A percentile compares a stretch with the other conserved stretches of the same genome.
These are phyloP conservation scores for Dactylellina leptospora DNA, from an alignment of 2,329 filamentous ascomycete species.

Conservation along the genomic window DNA sequence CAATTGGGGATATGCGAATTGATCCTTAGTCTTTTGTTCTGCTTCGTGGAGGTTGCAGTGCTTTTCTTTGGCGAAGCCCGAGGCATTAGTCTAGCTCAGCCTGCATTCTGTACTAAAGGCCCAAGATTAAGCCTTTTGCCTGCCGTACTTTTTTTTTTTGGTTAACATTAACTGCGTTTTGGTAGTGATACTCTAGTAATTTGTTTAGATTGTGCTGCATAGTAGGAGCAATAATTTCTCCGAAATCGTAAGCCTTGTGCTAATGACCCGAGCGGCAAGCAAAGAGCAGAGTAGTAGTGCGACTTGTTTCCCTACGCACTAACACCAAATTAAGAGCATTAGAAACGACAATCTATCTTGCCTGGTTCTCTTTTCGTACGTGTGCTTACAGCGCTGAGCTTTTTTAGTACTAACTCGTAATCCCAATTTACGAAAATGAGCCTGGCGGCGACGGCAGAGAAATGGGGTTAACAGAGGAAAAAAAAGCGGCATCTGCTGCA, in stretches of 20 bases:
- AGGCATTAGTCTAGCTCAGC: not conserved
- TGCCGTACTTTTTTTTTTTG: not conserved
- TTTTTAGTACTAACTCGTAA: slow-evolving; percentile 6
- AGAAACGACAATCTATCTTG: not conserved
- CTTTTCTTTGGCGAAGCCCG: not conserved
- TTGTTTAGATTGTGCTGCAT: slow-evolving; percentile 22
- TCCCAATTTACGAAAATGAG: slow-evolving; percentile 24
- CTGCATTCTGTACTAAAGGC: not conserved
- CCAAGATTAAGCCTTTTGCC: not conserved
- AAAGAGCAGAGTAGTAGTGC: slow-evolving; percentile 3
- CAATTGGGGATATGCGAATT: too few relatives aligned
- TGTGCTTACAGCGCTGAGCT: not conserved
- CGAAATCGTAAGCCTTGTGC: slow-evolving; percentile 9
- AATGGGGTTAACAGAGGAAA: slow-evolving; percentile 1
- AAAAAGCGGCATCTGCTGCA: slow-evolving; percentile 23
- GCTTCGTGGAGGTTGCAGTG: too few relatives aligned
- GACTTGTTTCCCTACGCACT: slow-evolving; percentile 11
- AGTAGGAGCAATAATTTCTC: slow-evolving; percentile 27
- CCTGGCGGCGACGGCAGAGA: slow-evolving; percentile 37
- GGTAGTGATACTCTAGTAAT: slow-evolving; percentile 1
- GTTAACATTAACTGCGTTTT: slow-evolving; percentile 18
- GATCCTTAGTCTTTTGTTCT: too few relatives aligned
- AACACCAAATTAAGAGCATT: not conserved
- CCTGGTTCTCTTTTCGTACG: slow-evolving; percentile 12
- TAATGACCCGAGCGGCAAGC: slow-evolving; percentile 33